Evolutionary conservation across 2,329 filamentous ascomycete genomes (phyloP), one percentile per base, ranked within the genome.

Genomic region (Penicillium concentricum): DNA sequence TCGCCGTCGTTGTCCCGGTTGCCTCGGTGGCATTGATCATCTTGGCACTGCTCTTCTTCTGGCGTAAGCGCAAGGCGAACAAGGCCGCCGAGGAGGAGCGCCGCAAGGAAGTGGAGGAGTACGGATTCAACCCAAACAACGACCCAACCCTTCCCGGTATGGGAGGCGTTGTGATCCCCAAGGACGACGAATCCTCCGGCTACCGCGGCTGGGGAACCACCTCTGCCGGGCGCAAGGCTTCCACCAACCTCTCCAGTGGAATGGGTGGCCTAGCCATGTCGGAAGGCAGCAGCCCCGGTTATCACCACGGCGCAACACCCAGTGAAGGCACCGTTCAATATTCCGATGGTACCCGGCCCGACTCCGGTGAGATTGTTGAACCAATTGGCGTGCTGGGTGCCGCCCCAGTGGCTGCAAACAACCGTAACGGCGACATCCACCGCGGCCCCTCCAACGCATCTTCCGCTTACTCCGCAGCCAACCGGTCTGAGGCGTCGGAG

Each of bases 101-200:
- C 49, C 86, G 92, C 61, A 97, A 97, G 78, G 94, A 99, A 76
- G 92, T 97, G 12, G 93, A 97, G 73, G 94, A 97, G 71, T 97
- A 97, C 72, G 88, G 90, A 32, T 97, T 92, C 80, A 97, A 97
- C 74, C 94, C 94, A n/a, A 97, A 97, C 76, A 88, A 92, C 58
- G 92, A 97, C 71, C 91, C 92, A 0, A 91, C 89, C 0, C 81
- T 96, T 13, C 86, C 86, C 8, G 80, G 81, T 10, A 79, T 84
- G 51, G 80, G 68, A 9, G 74, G 70, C 32, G 74, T 72, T 39
- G 78, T 51, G 78, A 82, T 41, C 86, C 86, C 65, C 87, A 90
- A 96, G 69, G 89, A 91, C 61, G 83, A 84, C 56, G 82, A 81
- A 53, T 84, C 86, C n/a, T 67, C 70, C 2, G 93, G 93, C 46